Evolutionary conservation across 495 filamentous ascomycete species (phyloP).

Genomic region (Tuber brumale): DNA sequence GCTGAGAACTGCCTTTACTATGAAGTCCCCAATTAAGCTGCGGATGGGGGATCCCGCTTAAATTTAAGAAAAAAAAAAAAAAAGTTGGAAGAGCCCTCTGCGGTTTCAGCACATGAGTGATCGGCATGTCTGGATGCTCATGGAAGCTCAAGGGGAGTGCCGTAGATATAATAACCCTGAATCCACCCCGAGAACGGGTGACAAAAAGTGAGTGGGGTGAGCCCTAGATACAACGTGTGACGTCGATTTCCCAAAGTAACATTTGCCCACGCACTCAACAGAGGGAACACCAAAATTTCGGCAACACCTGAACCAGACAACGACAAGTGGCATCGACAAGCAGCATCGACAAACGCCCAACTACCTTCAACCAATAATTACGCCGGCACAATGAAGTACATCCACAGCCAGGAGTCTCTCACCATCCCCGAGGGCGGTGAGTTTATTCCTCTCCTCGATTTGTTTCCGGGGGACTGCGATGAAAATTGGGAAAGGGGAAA

Average conservation of each 20-base stretch:
- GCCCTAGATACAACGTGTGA: not conserved
- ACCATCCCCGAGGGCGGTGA: slow-evolving; percentile 93
- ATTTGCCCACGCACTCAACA: not conserved
- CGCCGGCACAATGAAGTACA: slow-evolving; percentile 84
- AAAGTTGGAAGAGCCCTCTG: not conserved
- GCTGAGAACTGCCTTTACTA: not conserved
- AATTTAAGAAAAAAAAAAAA: not conserved
- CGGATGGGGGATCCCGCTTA: not conserved
- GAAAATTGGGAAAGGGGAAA: slow-evolving; percentile 7
- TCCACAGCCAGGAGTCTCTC: slow-evolving; percentile 92
- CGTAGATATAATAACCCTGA: not conserved
- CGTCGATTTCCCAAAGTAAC: not conserved
- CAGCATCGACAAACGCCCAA: not conserved
- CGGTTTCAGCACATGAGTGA: not conserved
- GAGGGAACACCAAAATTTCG: not conserved
- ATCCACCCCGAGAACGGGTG: not conserved
- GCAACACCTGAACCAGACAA: not conserved
- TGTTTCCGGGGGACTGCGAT: not conserved
- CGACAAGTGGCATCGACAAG: not conserved
- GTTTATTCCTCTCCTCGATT: slow-evolving; percentile 45
- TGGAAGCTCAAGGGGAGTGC: not conserved
- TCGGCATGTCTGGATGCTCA: not conserved
- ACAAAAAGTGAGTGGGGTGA: not conserved
- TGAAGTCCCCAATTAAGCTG: not conserved
- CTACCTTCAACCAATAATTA: not conserved